Evolutionary conservation across 140 eudicot species (phyloP).

Genomic region (Erigeron philadelphicus): DNA sequence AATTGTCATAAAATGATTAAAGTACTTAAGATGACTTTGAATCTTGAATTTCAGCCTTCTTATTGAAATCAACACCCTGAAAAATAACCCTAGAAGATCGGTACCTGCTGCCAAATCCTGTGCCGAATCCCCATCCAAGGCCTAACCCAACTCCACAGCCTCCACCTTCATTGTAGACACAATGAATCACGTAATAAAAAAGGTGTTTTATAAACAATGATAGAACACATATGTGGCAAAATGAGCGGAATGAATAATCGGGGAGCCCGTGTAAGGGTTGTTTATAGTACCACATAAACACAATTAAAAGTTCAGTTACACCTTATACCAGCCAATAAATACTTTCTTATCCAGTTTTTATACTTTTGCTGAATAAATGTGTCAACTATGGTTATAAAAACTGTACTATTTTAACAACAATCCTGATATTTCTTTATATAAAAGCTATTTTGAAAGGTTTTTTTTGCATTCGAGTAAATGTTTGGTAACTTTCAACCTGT

Average conservation of each 20-base stretch:
- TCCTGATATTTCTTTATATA: background rate
- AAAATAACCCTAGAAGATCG: constrained; percentile 52
- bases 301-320: no score
- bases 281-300: no score
- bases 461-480: background rate
- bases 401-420: background rate
- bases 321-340: background rate
- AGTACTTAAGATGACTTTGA: constrained; percentile 27
- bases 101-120: constrained; percentile 64
- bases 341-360: background rate
- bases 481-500: background rate
- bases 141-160: constrained; percentile 88
- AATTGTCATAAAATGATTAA: constrained; percentile 5
- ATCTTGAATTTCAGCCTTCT: constrained; percentile 29
- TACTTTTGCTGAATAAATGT: background rate
- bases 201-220: background rate
- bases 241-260: background rate
- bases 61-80: constrained; percentile 57
- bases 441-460: background rate
- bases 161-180: constrained; percentile 45
- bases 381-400: background rate
- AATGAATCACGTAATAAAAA: background rate
- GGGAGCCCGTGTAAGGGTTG: background rate
- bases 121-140: constrained; percentile 87
- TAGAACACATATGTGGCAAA: background rate